Evolutionary conservation across 345 rosid species (phyloP).

Genomic region (Moringa oleifera): DNA sequence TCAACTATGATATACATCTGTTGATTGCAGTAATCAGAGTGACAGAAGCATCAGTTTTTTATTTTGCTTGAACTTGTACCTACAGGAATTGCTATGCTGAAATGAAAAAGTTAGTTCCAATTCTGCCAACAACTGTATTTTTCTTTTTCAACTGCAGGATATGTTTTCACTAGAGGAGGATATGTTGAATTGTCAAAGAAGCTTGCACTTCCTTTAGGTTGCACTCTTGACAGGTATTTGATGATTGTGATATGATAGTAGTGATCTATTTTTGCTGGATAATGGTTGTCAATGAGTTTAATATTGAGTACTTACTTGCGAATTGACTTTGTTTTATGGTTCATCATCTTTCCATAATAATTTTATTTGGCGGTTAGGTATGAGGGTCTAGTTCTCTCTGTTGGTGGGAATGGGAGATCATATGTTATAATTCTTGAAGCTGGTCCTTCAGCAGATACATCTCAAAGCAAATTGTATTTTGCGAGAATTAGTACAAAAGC

Average conservation of each 20-base stretch:
- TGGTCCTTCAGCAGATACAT: conserved; percentile 82
- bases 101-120: too few relatives aligned
- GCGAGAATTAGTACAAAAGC: conserved; percentile 87
- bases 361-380: conserved; percentile 41
- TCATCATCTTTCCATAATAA: neutral
- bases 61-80: neutral
- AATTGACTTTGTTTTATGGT: neutral
- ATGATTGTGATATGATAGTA: neutral
- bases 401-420: conserved; percentile 97
- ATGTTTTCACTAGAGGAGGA: conserved; percentile 91
- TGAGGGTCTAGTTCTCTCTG: conserved; percentile 89
- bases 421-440: conserved; percentile 92
- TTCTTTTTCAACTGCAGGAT: conserved; percentile 38
- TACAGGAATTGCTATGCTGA: neutral
- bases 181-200: conserved; percentile 82
- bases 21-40: neutral
- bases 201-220: conserved; percentile 72
- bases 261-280: neutral
- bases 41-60: neutral
- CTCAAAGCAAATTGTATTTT: conserved; percentile 83
- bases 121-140: conserved; percentile 11
- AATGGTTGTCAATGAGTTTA: neutral
- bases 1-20: neutral
- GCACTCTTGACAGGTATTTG: conserved; percentile 83
- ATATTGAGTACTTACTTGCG: neutral